Conservation (phyloP, 2,329 filamentous ascomycete species). For the Apiospora arundinis region DNA sequence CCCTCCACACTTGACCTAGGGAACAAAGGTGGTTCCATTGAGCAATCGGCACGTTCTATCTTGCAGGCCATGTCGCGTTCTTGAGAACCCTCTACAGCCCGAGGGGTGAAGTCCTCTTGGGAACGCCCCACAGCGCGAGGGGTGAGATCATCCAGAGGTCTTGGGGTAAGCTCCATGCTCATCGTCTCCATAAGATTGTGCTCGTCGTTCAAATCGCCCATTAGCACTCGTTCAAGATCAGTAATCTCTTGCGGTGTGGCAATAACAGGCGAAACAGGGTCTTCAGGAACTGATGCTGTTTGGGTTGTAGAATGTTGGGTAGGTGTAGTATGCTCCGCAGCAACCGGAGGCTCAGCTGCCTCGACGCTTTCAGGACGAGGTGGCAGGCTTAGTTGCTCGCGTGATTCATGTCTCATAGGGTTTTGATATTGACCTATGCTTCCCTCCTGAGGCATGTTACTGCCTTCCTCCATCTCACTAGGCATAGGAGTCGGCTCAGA, state of each 20-base stretch:
- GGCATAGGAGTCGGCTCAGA: background rate
- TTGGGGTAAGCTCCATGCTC: constrained; percentile 22
- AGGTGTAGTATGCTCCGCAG: background rate
- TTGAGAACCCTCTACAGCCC: constrained; percentile 24
- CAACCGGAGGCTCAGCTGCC: background rate
- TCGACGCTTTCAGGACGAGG: constrained; percentile 16
- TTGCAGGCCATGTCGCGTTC: background rate
- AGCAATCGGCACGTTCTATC: background rate
- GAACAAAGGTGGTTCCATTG: constrained; percentile 32
- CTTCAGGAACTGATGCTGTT: background rate
- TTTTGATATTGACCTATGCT: background rate
- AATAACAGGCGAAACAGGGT: background rate
- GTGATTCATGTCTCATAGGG: background rate
- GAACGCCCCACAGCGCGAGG: constrained; percentile 22
- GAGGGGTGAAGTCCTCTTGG: constrained; percentile 19
- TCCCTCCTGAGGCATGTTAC: background rate
- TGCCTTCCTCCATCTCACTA: background rate
- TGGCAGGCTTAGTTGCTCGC: background rate
- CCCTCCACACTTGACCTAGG: constrained; percentile 31
- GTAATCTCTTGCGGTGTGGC: constrained; percentile 25
- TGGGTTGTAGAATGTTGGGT: constrained; percentile 1
- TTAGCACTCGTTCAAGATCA: constrained; percentile 31
- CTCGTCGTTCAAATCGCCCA: constrained; percentile 31
- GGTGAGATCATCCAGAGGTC: constrained; percentile 2
- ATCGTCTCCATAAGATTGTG: constrained; percentile 30